These are phyloP conservation scores for Colletotrichum higginsianum DNA, from an alignment of 2,329 filamentous ascomycete genomes.

Conservation along the genomic window DNA sequence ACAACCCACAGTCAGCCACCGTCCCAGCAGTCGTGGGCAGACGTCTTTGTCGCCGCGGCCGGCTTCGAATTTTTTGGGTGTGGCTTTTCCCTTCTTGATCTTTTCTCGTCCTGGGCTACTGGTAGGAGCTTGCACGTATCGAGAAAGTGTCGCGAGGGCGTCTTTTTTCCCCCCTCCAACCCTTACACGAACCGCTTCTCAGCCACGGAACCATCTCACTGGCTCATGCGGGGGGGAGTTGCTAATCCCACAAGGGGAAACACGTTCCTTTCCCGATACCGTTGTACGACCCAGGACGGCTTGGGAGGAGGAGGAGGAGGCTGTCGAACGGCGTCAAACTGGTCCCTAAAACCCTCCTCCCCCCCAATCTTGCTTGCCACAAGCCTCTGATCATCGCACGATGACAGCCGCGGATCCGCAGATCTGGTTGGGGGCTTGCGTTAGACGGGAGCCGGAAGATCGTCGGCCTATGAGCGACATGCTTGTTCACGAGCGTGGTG, in stretches of 20 bases:
- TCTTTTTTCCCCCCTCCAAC: background rate
- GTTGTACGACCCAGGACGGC: background rate
- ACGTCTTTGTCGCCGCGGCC: constrained; percentile 6
- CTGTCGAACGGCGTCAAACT: no score
- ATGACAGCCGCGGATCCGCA: constrained; percentile 13
- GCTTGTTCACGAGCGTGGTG: constrained; percentile 1
- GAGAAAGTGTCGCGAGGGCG: constrained; percentile 13
- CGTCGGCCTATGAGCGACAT: background rate
- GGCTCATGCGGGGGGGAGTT: background rate
- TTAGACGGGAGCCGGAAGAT: background rate
- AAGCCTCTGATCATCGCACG: constrained; percentile 10
- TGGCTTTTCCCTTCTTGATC: background rate
- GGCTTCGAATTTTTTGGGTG: constrained; percentile 4
- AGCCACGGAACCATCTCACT: background rate
- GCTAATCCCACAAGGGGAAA: background rate
- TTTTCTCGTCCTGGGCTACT: background rate
- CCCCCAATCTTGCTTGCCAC: background rate
- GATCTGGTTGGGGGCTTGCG: constrained; percentile 23
- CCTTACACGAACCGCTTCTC: background rate
- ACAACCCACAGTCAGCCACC: background rate
- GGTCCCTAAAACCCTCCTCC: background rate
- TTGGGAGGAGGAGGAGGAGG: background rate
- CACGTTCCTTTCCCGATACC: constrained; percentile 14
- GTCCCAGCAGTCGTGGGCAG: background rate
- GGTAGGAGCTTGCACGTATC: constrained; percentile 20